phyloP scores from a whole-genome alignment of 1,284 basidiomycete genomes.

The Rhodofomes roseus region DNA sequence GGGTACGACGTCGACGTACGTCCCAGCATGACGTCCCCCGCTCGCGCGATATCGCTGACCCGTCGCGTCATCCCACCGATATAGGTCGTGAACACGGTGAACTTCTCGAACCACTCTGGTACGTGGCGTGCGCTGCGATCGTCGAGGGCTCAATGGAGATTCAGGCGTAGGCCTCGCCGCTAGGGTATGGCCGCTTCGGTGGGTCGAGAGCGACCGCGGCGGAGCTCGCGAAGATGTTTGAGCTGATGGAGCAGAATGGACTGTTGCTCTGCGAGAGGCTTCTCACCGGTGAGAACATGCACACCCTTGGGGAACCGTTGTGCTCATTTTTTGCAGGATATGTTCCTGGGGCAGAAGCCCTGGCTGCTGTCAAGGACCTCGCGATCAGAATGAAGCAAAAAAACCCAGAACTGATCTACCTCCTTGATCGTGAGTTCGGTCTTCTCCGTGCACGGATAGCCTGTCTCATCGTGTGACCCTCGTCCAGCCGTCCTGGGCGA shows the following conservation, averaged over 20 bases:
- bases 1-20: constrained; percentile 96
- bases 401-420: constrained; percentile 70
- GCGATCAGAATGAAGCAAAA: constrained; percentile 56
- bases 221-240: constrained; percentile 68
- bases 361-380: constrained; percentile 64
- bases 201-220: constrained; percentile 71
- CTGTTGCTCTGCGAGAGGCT: constrained; percentile 62
- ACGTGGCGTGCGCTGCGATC: constrained; percentile 16
- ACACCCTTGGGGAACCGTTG: not conserved
- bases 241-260: constrained; percentile 64
- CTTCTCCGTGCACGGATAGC: not conserved
- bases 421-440: constrained; percentile 80
- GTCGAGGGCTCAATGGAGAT: not conserved
- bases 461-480: not conserved
- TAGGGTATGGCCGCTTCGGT: constrained; percentile 75
- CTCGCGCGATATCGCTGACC: constrained; percentile 1
- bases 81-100: constrained; percentile 95
- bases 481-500: constrained; percentile 83
- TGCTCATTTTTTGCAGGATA: constrained; percentile 53
- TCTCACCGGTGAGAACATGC: constrained; percentile 55
- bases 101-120: constrained; percentile 95
- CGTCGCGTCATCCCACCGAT: constrained; percentile 24
- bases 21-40: constrained; percentile 16
- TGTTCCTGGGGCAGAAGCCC: constrained; percentile 81
- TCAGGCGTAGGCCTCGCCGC: not conserved